A percentile compares a stretch with the other conserved stretches of the same genome.
Conservation (phyloP, 108 stramenopile species). For the Nitzschia sp. region DNA sequence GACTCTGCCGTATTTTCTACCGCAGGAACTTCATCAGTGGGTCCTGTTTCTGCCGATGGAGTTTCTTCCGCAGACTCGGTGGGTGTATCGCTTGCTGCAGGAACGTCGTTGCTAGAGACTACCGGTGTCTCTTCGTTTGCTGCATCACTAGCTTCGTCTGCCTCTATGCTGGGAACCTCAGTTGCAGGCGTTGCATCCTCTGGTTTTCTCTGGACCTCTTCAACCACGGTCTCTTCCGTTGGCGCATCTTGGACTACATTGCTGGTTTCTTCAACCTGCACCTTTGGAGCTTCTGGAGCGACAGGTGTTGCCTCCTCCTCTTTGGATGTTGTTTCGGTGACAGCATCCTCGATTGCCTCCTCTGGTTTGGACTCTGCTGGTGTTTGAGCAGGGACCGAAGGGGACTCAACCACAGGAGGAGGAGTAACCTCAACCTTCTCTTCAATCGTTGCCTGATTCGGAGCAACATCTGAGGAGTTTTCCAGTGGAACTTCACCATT, state of each 20-base stretch:
- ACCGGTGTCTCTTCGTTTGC: background rate
- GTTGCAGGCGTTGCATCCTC: background rate
- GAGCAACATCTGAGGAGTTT: background rate
- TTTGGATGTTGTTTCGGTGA: background rate
- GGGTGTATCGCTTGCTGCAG: background rate
- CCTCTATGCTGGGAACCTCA: background rate
- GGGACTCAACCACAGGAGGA: background rate
- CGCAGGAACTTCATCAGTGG: background rate
- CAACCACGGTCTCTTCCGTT: background rate
- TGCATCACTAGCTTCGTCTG: background rate
- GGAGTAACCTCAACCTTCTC: background rate
- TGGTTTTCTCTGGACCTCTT: background rate
- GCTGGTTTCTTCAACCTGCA: background rate
- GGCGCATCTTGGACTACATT: background rate
- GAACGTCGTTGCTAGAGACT: background rate
- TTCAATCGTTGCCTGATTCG: background rate
- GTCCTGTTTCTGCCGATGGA: background rate
- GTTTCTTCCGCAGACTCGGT: background rate
- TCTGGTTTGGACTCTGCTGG: background rate
- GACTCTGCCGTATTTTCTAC: background rate
- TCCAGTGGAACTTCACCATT: background rate
- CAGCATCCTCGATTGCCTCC: background rate
- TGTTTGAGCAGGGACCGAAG: background rate
- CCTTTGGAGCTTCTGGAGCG: background rate
- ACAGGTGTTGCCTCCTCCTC: background rate